Percentiles rank a stretch among this genome's conserved stretches.
These are phyloP conservation scores for Zymoseptoria crescenta DNA, from an alignment of 2,329 filamentous ascomycete species.

Conservation along the genomic window DNA sequence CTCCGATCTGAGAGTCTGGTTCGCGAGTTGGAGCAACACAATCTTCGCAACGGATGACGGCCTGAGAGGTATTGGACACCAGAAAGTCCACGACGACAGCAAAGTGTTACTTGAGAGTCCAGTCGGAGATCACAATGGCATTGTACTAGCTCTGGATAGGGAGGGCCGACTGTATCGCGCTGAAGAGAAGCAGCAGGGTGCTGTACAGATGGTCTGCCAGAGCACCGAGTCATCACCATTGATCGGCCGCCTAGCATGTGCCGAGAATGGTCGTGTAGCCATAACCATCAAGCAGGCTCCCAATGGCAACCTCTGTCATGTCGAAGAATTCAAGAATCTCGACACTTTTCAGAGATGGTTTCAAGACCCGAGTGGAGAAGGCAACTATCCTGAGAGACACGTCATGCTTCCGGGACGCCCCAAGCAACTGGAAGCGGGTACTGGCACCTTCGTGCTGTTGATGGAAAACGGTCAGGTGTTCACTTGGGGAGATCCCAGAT, in stretches of 20 bases:
- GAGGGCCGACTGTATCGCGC: slow-evolving; percentile 19
- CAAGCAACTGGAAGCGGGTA: slow-evolving; percentile 29
- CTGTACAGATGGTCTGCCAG: slow-evolving; percentile 1
- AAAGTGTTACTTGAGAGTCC: slow-evolving; percentile 4
- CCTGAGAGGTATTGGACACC: slow-evolving; percentile 12
- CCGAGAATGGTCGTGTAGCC: slow-evolving; percentile 25
- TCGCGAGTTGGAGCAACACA: slow-evolving; percentile 29
- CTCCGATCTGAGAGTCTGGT: slow-evolving; percentile 15
- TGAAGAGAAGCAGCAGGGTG: background rate
- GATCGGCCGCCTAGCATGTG: slow-evolving; percentile 21
- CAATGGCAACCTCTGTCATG: slow-evolving; percentile 18
- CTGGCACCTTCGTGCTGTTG: slow-evolving; percentile 34
- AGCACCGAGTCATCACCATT: slow-evolving; percentile 12
- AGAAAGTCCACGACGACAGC: slow-evolving; percentile 7
- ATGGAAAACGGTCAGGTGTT: slow-evolving; percentile 32
- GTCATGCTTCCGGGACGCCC: slow-evolving; percentile 24
- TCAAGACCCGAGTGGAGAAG: slow-evolving; percentile 15
- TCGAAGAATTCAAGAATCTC: slow-evolving; percentile 24
- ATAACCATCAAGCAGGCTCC: slow-evolving; percentile 23
- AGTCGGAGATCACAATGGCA: slow-evolving; percentile 28
- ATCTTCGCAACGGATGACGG: slow-evolving; percentile 9
- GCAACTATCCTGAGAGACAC: slow-evolving; percentile 17
- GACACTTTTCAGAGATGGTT: slow-evolving; percentile 24
- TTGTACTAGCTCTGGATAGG: slow-evolving; percentile 22
- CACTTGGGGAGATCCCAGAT: slow-evolving; percentile 52